Conservation (phyloP, 176 grass and related monocot genomes). For the Aegilops umbellulata region DNA sequence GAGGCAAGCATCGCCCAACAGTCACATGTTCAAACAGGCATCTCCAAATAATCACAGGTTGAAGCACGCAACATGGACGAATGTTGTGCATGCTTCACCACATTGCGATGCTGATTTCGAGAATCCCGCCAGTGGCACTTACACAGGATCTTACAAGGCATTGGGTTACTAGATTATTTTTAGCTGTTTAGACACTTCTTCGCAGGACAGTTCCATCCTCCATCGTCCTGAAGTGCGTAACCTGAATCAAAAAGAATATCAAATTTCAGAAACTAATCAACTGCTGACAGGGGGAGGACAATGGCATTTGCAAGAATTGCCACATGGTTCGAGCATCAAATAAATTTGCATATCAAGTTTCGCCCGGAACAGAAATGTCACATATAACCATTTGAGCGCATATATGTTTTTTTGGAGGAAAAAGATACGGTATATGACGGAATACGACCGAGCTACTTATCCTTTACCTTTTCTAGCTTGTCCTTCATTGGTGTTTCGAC, state of each 20-base stretch:
- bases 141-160: not conserved
- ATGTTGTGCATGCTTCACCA: not conserved
- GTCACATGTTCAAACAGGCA: too few species aligned
- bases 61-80: too few species aligned
- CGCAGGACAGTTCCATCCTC: conserved; percentile 31
- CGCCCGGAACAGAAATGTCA: not conserved
- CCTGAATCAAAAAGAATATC: conserved; percentile 23
- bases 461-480: conserved; percentile 40
- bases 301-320: not conserved
- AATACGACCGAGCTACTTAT: not conserved
- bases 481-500: conserved; percentile 36
- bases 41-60: too few species aligned
- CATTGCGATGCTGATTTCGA: not conserved
- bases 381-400: not conserved
- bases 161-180: not conserved
- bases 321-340: not conserved
- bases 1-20: too few species aligned
- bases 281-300: not conserved
- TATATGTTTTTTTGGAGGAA: not conserved
- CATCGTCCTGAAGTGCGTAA: not conserved
- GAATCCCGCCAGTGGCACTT: not conserved
- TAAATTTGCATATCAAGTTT: not conserved
- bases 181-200: conserved; percentile 29
- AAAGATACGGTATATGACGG: not conserved
- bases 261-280: not conserved